Evolutionary conservation across 2,329 filamentous ascomycete genomes (phyloP), one percentile per base, ranked within the genome.

Genomic region (Didymella sp.): DNA sequence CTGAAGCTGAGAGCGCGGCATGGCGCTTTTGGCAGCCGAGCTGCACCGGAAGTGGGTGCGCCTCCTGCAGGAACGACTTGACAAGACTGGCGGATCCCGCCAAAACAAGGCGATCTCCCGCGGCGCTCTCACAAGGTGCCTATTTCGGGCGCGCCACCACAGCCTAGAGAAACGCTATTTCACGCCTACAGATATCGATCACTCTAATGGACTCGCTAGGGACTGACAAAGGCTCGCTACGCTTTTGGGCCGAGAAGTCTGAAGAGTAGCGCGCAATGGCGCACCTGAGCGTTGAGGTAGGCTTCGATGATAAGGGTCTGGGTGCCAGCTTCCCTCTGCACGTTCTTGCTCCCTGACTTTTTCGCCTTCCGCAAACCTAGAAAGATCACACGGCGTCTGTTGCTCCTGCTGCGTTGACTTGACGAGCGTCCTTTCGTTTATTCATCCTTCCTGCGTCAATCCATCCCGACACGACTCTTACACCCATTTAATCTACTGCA

Each of bases 351-450:
- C n/a, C 38, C 42, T 57, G 15, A 27, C 21, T 25, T 50, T 28
- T 33, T 42, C 24, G 11, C 13, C 37, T 51, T n/a, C 22, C 28
- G 11, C 22, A 41, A 25, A 33, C 24, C 13, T 15, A 7, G n/a
- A 25, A n/a, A 17, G 42, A 31, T 15, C 38, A 21, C 33, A 22
- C 31, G 11, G 21, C 24, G 30, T 38, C 19, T 37, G n/a, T 27
- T 52, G 49, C 49, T 44, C 54, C 40, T 52, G 48, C 49, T 48
- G 46, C 50, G 54, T 52, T 44, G 48, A 52, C 48, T 47, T 47
- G 31, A 42, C 31, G 22, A 51, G 49, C 54, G 48, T 57, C 48
- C 48, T 48, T 52, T 57, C 54, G 54, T 57, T 57, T 27, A 33
- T 27, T 52, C 17, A 3, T 2, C 12, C 27, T 35, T 28, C 42